phyloP scores from a whole-genome alignment of 2,329 filamentous ascomycete species.

The Colletotrichum costaricense region DNA sequence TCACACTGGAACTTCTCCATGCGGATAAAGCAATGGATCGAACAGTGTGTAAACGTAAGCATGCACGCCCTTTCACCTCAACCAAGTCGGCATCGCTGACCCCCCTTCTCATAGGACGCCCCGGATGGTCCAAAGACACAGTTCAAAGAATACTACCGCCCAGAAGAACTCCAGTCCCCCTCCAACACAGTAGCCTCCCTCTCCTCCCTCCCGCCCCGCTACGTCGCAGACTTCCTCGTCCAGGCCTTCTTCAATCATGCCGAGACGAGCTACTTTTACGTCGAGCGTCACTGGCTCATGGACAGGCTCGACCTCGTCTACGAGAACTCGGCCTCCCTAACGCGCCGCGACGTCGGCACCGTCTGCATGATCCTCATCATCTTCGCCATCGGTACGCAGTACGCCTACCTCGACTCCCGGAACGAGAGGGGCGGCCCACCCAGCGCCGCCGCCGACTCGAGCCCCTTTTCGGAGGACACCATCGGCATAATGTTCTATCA shows the following conservation, averaged over 20 bases:
- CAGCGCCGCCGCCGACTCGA: constrained; percentile 34
- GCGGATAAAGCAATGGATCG: constrained; percentile 61
- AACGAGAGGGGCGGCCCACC: constrained; percentile 33
- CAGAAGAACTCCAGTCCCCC: constrained; percentile 57
- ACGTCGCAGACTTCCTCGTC: constrained; percentile 59
- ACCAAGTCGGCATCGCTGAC: too few species aligned
- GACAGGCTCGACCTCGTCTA: constrained; percentile 55
- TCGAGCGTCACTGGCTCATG: constrained; percentile 56
- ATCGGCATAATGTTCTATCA: constrained; percentile 68
- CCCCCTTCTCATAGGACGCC: constrained; percentile 7
- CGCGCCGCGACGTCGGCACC: constrained; percentile 53
- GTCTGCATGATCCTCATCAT: constrained; percentile 59
- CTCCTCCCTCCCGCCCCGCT: constrained; percentile 56
- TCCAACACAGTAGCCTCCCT: constrained; percentile 51
- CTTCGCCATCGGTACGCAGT: constrained; percentile 63
- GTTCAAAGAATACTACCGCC: constrained; percentile 56
- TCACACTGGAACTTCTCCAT: constrained; percentile 66
- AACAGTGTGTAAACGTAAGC: constrained; percentile 50
- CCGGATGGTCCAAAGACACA: constrained; percentile 37
- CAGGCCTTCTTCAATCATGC: constrained; percentile 60
- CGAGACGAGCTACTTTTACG: constrained; percentile 61
- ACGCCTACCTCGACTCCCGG: constrained; percentile 56
- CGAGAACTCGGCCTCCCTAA: constrained; percentile 48
- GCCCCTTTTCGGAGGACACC: constrained; percentile 58
- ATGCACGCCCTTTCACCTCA: not conserved